phyloP scores from a whole-genome alignment of 2,329 filamentous ascomycete species.

The Epichloe aotearoae region DNA sequence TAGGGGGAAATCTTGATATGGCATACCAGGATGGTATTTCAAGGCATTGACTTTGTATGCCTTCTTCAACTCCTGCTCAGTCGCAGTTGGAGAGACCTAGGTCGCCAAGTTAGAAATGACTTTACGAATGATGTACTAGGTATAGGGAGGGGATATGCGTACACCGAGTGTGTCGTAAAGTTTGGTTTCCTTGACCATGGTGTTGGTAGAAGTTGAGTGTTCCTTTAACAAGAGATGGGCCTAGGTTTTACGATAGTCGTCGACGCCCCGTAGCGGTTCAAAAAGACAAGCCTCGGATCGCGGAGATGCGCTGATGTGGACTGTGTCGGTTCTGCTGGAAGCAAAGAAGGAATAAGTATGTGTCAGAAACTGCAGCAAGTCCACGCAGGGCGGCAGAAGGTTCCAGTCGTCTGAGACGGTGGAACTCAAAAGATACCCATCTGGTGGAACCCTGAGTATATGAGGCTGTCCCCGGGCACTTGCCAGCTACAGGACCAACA shows the following conservation, averaged over 20 bases:
- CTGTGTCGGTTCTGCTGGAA: not conserved
- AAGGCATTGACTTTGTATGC: conserved; percentile 75
- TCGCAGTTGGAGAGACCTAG: conserved; percentile 65
- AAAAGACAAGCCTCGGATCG: not conserved
- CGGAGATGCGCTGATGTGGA: not conserved
- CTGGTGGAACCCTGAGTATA: not conserved
- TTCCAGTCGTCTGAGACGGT: not conserved
- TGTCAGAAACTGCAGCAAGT: not conserved
- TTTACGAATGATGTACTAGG: not conserved
- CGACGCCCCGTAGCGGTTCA: conserved; percentile 4
- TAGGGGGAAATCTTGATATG: conserved; percentile 7
- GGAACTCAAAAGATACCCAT: not conserved
- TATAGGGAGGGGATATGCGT: conserved; percentile 22
- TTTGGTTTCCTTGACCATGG: conserved; percentile 69
- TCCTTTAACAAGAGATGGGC: conserved; percentile 3
- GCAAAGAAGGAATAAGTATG: not conserved
- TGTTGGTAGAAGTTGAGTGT: conserved; percentile 18
- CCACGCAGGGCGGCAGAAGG: not conserved
- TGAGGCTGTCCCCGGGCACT: not conserved
- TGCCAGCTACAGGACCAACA: not conserved
- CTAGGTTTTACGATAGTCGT: not conserved
- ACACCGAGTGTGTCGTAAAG: conserved; percentile 70
- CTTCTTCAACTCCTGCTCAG: conserved; percentile 80
- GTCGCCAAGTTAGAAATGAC: not conserved
- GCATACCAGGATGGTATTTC: conserved; percentile 71